Conservation (phyloP, 2,329 filamentous ascomycete species). For the Ilyonectria destructans region DNA sequence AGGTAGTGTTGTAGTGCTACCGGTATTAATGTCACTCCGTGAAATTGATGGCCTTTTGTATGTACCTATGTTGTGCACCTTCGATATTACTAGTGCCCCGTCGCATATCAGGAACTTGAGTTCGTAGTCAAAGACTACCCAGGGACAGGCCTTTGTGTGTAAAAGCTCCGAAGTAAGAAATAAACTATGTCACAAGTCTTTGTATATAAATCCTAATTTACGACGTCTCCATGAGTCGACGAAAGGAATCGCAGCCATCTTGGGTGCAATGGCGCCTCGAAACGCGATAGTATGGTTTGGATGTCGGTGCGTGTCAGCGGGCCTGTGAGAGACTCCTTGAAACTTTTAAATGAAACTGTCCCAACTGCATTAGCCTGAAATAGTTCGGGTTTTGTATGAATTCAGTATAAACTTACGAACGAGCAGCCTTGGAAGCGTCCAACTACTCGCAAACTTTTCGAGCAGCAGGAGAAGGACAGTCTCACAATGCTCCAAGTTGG, state of each 20-base stretch:
- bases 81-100: too few species aligned
- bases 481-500: not conserved
- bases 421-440: constrained; percentile 7
- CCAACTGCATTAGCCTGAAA: not conserved
- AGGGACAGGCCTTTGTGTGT: too few species aligned
- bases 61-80: too few species aligned
- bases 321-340: not conserved
- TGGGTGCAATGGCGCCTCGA: constrained; percentile 6
- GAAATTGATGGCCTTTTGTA: too few species aligned
- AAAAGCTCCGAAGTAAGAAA: too few species aligned
- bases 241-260: constrained; percentile 4
- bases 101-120: too few species aligned
- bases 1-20: too few species aligned
- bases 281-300: not conserved
- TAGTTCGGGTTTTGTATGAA: not conserved
- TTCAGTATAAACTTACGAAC: not conserved
- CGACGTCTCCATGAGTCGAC: too few species aligned
- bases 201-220: too few species aligned
- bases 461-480: not conserved
- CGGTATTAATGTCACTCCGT: too few species aligned
- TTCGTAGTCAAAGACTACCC: too few species aligned
- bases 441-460: not conserved
- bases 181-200: too few species aligned
- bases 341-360: not conserved
- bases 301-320: not conserved